Conservation (phyloP, 2,329 filamentous ascomycete genomes). For the Ceratocystiopsis sp. region DNA sequence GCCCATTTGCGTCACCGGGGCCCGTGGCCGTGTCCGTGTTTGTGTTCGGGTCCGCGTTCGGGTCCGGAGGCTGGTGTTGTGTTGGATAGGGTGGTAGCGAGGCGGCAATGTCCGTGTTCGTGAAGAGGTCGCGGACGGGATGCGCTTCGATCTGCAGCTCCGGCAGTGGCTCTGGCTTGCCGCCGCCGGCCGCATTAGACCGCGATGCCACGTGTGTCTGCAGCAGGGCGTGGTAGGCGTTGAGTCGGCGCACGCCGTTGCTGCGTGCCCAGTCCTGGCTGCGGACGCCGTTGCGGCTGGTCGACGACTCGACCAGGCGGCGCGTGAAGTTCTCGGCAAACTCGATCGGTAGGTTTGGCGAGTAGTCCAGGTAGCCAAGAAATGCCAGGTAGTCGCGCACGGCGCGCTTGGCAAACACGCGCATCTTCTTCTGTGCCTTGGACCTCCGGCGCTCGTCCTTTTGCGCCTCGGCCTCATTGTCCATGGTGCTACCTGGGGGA, state of each 20-base stretch:
- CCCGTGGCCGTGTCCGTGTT: too few species aligned
- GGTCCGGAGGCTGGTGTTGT: too few species aligned
- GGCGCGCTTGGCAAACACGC: constrained; percentile 57
- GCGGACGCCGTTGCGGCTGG: neutral
- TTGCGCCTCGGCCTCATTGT: constrained; percentile 8
- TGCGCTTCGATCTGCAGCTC: too few species aligned
- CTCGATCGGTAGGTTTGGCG: constrained; percentile 47
- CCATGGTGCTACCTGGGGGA: neutral
- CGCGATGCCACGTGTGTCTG: too few species aligned
- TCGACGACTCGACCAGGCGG: neutral
- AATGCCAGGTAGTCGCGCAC: constrained; percentile 59
- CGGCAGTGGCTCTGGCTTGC: too few species aligned
- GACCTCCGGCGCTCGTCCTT: constrained; percentile 18
- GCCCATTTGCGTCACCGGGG: too few species aligned
- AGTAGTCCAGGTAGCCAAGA: constrained; percentile 61
- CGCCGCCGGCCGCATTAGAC: too few species aligned
- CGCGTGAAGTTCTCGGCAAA: constrained; percentile 38
- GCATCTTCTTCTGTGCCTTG: constrained; percentile 51
- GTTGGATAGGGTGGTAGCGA: too few species aligned
- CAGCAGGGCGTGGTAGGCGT: too few species aligned
- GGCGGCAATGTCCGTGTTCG: neutral
- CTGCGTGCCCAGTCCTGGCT: too few species aligned
- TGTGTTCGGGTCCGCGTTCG: too few species aligned
- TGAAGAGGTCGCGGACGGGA: neutral
- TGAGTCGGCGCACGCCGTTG: too few species aligned